phyloP scores from a whole-genome alignment of 2,329 filamentous ascomycete species.

The Fusarium napiforme region DNA sequence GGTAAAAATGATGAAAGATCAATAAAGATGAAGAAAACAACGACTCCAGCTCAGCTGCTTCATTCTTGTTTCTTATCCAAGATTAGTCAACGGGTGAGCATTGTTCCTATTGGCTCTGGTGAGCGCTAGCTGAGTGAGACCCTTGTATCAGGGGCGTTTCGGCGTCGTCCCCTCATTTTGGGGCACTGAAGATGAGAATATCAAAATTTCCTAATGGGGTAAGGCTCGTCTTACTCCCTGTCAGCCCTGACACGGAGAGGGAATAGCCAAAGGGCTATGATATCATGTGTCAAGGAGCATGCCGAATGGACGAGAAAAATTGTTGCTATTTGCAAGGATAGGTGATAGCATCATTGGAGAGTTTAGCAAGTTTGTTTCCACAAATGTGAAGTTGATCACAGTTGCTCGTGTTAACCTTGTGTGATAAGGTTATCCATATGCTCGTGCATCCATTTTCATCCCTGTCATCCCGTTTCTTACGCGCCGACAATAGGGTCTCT shows the following conservation, averaged over 20 bases:
- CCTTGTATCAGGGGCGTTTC: constrained; percentile 10
- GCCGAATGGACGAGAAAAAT: background rate
- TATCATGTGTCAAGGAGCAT: background rate
- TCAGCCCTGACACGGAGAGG: background rate
- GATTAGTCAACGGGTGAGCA: constrained; percentile 15
- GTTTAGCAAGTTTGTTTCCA: background rate
- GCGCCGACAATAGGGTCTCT: background rate
- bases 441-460: too few relatives aligned
- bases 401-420: background rate
- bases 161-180: background rate
- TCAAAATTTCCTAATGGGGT: constrained; percentile 11
- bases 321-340: background rate
- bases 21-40: background rate
- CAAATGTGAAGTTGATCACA: background rate
- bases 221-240: background rate
- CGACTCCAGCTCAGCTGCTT: background rate
- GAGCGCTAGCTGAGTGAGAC: background rate
- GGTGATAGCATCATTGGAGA: accelerated
- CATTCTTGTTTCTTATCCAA: background rate
- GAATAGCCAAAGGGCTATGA: background rate
- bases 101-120: background rate
- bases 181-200: constrained; percentile 12
- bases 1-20: constrained; percentile 17
- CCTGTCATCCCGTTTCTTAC: background rate
- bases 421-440: background rate